Conservation (phyloP, 2,329 filamentous ascomycete species). For the Leptographium procerum region DNA sequence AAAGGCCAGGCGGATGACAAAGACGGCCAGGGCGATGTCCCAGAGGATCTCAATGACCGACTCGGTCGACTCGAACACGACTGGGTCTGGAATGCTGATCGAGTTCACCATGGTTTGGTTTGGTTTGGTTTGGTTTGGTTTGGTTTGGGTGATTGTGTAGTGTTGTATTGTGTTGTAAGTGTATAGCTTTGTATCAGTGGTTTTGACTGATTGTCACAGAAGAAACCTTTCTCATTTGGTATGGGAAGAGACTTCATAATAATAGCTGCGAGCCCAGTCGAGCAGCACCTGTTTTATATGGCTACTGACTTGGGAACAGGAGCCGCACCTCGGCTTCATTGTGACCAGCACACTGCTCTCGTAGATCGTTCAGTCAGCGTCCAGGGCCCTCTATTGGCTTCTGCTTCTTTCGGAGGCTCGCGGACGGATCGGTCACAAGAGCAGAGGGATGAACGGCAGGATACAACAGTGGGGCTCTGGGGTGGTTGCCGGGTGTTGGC, state of each 20-base stretch:
- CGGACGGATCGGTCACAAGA: background rate
- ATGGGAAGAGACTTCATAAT: background rate
- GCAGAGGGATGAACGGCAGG: background rate
- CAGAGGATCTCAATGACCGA: constrained; percentile 25
- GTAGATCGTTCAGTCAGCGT: background rate
- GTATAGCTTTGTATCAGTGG: too few relatives aligned
- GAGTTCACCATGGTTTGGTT: background rate
- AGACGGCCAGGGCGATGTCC: constrained; percentile 24
- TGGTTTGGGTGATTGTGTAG: background rate
- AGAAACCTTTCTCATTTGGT: background rate
- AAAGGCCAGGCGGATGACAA: constrained; percentile 13
- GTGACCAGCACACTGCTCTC: too few relatives aligned
- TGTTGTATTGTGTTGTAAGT: background rate
- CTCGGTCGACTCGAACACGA: constrained; percentile 21
- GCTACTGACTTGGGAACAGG: background rate
- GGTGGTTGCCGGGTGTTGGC: background rate
- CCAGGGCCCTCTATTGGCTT: background rate
- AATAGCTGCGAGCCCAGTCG: background rate
- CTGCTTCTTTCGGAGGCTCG: background rate
- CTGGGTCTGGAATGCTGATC: background rate
- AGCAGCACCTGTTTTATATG: background rate
- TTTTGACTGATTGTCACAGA: background rate
- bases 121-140: too few relatives aligned
- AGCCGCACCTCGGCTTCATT: background rate
- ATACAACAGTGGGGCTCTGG: background rate